These are phyloP conservation scores for Acanthamoeba culbertsoni DNA, from an alignment of 208 protist species.

Conservation along the genomic window DNA sequence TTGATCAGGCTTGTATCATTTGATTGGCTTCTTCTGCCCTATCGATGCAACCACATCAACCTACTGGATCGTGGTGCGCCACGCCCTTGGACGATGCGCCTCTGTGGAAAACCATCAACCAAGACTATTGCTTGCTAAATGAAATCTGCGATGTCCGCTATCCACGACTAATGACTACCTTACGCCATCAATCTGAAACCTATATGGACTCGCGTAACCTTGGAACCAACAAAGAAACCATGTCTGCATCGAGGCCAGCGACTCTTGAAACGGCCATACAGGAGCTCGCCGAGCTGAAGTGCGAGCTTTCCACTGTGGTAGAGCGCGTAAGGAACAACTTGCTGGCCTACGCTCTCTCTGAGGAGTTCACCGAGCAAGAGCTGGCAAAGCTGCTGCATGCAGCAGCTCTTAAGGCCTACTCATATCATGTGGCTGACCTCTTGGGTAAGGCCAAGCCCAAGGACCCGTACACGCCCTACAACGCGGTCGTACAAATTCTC, in stretches of 20 bases:
- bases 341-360: slow-evolving; percentile 26
- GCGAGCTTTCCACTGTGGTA: background rate
- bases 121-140: background rate
- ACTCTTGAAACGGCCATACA: background rate
- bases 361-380: slow-evolving; percentile 6
- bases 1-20: no score
- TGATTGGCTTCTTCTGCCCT: no score
- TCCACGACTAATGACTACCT: background rate
- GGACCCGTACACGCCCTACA: background rate
- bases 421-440: background rate
- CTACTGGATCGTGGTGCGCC: background rate
- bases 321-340: background rate
- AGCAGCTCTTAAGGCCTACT: background rate
- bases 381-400: background rate
- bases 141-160: slow-evolving; percentile 4
- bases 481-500: background rate
- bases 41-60: no score
- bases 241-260: background rate
- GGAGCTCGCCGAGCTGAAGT: background rate
- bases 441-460: slow-evolving; percentile 31
- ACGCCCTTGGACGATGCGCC: background rate
- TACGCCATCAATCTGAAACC: background rate
- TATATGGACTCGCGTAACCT: background rate
- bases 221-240: background rate
- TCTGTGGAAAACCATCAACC: background rate